Conservation (phyloP, 2,329 filamentous ascomycete species). For the Simplicillium aogashimaense region DNA sequence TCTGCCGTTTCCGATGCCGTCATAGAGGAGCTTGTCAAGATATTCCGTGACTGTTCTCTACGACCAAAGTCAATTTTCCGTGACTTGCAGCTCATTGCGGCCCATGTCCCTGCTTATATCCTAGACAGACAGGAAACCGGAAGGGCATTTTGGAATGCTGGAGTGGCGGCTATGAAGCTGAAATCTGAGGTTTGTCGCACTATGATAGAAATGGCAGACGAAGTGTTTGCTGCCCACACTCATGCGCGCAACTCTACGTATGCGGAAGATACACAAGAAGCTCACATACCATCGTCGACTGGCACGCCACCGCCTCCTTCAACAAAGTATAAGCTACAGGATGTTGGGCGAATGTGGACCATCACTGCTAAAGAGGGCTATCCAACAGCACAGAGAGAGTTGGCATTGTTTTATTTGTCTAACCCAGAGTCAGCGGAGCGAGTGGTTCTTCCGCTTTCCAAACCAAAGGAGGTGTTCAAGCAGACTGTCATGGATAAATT, state of each 20-base stretch:
- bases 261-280: constrained; percentile 17
- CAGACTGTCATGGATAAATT: constrained; percentile 70
- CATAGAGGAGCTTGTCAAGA: constrained; percentile 53
- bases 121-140: constrained; percentile 53
- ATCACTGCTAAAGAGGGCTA: constrained; percentile 86
- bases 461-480: constrained; percentile 83
- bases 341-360: constrained; percentile 82
- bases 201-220: constrained; percentile 55
- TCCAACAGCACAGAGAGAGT: constrained; percentile 79
- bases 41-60: constrained; percentile 58
- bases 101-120: constrained; percentile 51
- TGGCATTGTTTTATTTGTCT: constrained; percentile 87
- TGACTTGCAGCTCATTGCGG: constrained; percentile 65
- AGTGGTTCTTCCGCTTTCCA: constrained; percentile 73
- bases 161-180: constrained; percentile 74
- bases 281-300: constrained; percentile 22
- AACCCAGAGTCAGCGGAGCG: constrained; percentile 77
- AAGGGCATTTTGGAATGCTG: constrained; percentile 86
- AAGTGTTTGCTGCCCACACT: constrained; percentile 50
- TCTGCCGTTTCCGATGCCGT: constrained; percentile 40
- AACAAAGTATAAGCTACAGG: constrained; percentile 60
- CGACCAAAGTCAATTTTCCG: constrained; percentile 75
- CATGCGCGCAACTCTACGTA: constrained; percentile 43
- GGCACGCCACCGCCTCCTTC: constrained; percentile 37
- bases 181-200: constrained; percentile 82